Evolutionary conservation across 345 rosid species (phyloP), one percentile per base, ranked within the genome.

Genomic region (Citrus hindsii): DNA sequence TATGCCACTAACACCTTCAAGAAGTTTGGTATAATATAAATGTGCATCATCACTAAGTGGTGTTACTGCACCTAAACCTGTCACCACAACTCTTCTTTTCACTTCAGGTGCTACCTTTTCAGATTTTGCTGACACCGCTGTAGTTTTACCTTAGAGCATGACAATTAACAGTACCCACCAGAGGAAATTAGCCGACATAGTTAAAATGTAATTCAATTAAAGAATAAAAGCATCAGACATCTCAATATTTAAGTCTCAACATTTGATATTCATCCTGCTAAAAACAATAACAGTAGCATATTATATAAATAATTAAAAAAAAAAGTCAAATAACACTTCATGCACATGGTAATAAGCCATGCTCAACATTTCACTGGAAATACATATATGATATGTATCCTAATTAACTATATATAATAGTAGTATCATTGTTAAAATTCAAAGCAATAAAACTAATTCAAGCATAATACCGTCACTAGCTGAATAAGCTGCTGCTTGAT

Each of bases 41-140:
- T 88, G 86, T 2, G 75, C 74, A 48, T 89, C 89, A 69, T 87
- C 86, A 61, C 88, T 88, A 82, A 89, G 83, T 13, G 92, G 86
- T 51, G 92, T 71, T 16, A 84, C 89, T 69, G 84, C 84, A 35
- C 92, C 90, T 89, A 86, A 79, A 38, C 91, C 92, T 1, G 92
- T 89, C 78, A 89, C 91, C 40, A 85, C 91, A 28, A 89, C 89
- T 37, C 84, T 85, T 79, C 87, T 83, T 46, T 85, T 88, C 81
- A 75, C 79, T 0, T 63, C 85, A 14, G 42, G 58, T 73, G 80
- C 75, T 85, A 42, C 88, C 77, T 83, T 81, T 35, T 80, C 71
- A 62, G 89, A 90, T 74, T 82, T 86, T 76, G 85, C 76, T 32
- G 88, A 84, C 58, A 86, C 82, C 12, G 86, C 89, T 84, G 75